phyloP scores from a whole-genome alignment of 2,329 filamentous ascomycete species.

The Macroventuria anomochaeta region DNA sequence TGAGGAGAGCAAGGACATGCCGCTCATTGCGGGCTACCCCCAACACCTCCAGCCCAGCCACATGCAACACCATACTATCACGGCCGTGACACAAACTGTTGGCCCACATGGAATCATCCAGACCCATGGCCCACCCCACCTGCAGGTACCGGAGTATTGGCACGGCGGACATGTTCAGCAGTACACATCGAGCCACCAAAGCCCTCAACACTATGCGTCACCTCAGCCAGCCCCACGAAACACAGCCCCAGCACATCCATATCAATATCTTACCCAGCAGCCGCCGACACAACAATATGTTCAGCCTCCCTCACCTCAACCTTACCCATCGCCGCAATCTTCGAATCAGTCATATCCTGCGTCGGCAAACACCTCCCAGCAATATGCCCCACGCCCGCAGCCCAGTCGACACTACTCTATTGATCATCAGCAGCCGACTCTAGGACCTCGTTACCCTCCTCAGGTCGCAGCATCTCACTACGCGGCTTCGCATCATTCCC shows the following conservation, averaged over 20 bases:
- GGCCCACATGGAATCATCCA: conserved; percentile 34
- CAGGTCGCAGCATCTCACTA: conserved; percentile 27
- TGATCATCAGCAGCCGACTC: conserved; percentile 23
- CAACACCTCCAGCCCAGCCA: conserved; percentile 40
- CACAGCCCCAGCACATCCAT: conserved; percentile 24
- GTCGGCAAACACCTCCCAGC: conserved; percentile 16
- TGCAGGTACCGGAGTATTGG: conserved; percentile 45
- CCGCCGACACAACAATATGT: conserved; percentile 29
- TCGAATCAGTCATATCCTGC: conserved; percentile 23
- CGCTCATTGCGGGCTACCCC: conserved; percentile 37
- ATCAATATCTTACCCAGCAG: conserved; percentile 36
- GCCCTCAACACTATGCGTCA: conserved; percentile 35
- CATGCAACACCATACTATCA: conserved; percentile 36
- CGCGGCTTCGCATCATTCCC: conserved; percentile 27
- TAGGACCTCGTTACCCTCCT: conserved; percentile 29
- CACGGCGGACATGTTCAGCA: conserved; percentile 31
- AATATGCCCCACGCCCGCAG: conserved; percentile 18
- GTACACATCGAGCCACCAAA: conserved; percentile 35
- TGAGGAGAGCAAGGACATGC: conserved; percentile 46
- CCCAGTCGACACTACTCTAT: conserved; percentile 30
- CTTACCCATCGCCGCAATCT: conserved; percentile 36
- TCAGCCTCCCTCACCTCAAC: conserved; percentile 36
- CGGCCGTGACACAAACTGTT: conserved; percentile 27
- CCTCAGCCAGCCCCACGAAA: conserved; percentile 27
- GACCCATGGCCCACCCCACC: conserved; percentile 35